Base-by-base conservation (phyloP, 306 rosid genomes). In the Carpinus fangiana region DNA sequence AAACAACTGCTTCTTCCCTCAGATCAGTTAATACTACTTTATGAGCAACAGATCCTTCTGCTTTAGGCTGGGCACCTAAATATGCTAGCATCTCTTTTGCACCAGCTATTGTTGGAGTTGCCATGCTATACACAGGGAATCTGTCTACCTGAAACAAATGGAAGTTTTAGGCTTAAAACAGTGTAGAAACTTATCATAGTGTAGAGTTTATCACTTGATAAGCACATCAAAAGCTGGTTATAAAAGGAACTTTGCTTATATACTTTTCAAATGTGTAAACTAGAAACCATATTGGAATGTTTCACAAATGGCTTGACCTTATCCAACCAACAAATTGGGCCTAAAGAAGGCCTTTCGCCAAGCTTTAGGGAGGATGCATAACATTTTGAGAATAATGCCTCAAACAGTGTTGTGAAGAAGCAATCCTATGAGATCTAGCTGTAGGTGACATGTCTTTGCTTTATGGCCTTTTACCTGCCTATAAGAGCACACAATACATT, bases 121-220 rank as follows among this genome's bases (percentile, higher is more conserved):
- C 98, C 97, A 91, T 93, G 87, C 98, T 91, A 79, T 88, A 93
- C 70, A 93, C 92, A 60, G 97, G 90, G 87, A 86, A 91, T 79
- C 87, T 93, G 78, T 93, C 89, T 85, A 93, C 97, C 98, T 92
- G 82, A 78, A 68, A 62, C 34, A 64, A 73, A 76, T 26, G 67
- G 72, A 59, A 64, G 50, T 21, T 74, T 81, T 61, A 78, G 74
- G 76, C 52, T 81, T 77, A 50, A 56, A 62, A 51, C 62, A 76
- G 43, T 54, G 43, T 23, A 60, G 18, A 53, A 55, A 36, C 48
- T 81, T 60, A 26, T 43, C 72, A 70, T 41, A 64, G 20, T 50
- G 20, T 23, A 70, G n/a, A 31, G 52, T 8, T 13, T 23, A 72
- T 61, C 13, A 60, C 60, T 45, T 38, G 47, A 81, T 67, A 36